Evolutionary conservation across 73 alveolate species (phyloP), one percentile per base, ranked within the genome.

Genomic region (Uronychia setigera): DNA sequence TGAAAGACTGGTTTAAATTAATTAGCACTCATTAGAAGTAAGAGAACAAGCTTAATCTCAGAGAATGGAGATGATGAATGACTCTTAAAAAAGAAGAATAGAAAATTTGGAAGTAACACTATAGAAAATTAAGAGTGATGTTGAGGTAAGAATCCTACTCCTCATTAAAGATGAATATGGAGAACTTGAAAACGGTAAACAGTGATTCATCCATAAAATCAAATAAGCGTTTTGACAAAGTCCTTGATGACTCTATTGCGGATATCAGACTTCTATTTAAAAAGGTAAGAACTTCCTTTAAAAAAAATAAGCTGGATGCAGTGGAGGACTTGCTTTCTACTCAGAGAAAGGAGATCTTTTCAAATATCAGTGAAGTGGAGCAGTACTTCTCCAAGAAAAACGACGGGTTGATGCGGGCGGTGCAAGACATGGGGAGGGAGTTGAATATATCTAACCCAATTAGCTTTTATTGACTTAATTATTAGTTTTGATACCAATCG

Each of bases 321-420:
- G 81, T 85, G 1, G 91, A 85, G 76, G 91, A 85, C 57, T 31
- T 85, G n/a, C 77, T 85, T 76, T 75, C 35, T 19, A 85, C 91
- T 27, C 76, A 85, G 35, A 85, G 91, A 67, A 85, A 85, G 59
- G 91, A 85, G 58, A 14, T 85, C 26, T 85, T 77, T 32, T 59
- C 91, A 29, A 85, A 79, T 59, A 77, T 85, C 81, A 78, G 86
- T 58, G 91, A 85, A 32, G 74, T 85, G 46, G 91, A 85, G 60
- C 76, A 78, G 33, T 26, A 46, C 28, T 59, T 78, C 27, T 31
- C 84, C 29, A 85, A 85, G 46, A 85, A 85, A 46, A 19, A 25
- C 9, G 91, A 85, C 28, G 77, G 33, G 9, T 29, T 85, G 25
- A 26, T n/a, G n/a, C 76, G 86, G 77, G 91, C 91, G 1, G 77